Evolutionary conservation across 2,329 filamentous ascomycete species (phyloP), one percentile per base, ranked within the genome.

Genomic region (Phaeosphaeriaceae sp.): DNA sequence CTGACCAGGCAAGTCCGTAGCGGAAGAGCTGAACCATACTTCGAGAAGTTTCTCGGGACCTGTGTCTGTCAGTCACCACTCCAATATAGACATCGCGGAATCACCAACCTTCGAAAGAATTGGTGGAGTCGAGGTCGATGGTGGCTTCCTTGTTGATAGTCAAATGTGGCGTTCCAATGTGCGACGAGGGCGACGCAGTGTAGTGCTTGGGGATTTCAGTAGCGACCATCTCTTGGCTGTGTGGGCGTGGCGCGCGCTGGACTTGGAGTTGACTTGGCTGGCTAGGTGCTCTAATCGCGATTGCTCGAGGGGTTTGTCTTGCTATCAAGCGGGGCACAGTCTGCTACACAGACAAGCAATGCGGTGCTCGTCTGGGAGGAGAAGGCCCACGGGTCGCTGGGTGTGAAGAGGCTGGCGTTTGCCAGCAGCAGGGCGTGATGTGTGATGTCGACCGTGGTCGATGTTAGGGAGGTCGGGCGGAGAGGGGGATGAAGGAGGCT

Each of bases 301-400:
- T 48, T 19, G 53, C 25, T 44, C 25, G 41, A 46, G 42, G 42
- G 53, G 65, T 62, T 52, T 31, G 51, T 62, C 62, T 75, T 66
- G 70, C 89, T 90, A 91, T 55, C 47, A 91, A 95, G 92, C 51
- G 31, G 51, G 51, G 51, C 93, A 91, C 92, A 93, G 91, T 92
- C 93, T 96, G 89, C 91, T 88, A 86, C 92, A 88, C 92, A 96
- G 92, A 94, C 91, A 92, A 93, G 93, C 90, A 87, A 90, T 92
- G 90, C 88, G 88, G 89, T 85, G 91, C 91, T 85, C 91, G 92
- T 86, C 88, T 91, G 91, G 93, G 91, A 84, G 93, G 91, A 95
- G 92, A 93, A 95, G 92, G 91, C 92, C 92, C 92, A 95, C 90
- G 69, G 66, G 64, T 67, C 80, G 83, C 85, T 36, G 82, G 83